These are phyloP conservation scores for Coniella vitis DNA, from an alignment of 2,329 filamentous ascomycete genomes.

Conservation along the genomic window DNA sequence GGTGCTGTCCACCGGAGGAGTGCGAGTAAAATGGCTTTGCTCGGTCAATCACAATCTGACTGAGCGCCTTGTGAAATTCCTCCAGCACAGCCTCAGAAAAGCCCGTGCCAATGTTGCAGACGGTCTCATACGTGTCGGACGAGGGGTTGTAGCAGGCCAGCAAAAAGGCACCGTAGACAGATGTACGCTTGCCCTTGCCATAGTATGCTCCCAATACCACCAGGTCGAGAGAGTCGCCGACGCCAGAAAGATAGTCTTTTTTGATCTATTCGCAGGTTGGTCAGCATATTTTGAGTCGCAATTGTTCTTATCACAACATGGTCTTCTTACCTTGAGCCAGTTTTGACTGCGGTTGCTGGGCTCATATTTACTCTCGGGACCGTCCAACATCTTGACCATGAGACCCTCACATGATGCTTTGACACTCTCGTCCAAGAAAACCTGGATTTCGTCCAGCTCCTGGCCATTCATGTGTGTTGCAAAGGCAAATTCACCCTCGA, in stretches of 20 bases:
- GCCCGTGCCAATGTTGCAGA: slow-evolving; percentile 97
- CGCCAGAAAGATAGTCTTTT: slow-evolving; percentile 91
- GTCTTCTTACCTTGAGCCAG: slow-evolving; percentile 79
- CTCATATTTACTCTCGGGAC: slow-evolving; percentile 86
- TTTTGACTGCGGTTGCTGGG: slow-evolving; percentile 94
- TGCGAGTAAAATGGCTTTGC: slow-evolving; percentile 94
- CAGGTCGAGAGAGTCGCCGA: slow-evolving; percentile 92
- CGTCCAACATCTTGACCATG: slow-evolving; percentile 99
- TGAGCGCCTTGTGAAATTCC: slow-evolving; percentile 71
- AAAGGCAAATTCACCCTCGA: slow-evolving; percentile 87
- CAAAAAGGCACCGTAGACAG: slow-evolving; percentile 91
- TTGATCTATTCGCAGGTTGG: slow-evolving; percentile 61
- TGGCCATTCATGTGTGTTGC: slow-evolving; percentile 81
- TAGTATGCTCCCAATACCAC: slow-evolving; percentile 93
- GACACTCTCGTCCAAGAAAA: slow-evolving; percentile 86
- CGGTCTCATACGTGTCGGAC: slow-evolving; percentile 80
- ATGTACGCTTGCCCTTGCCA: slow-evolving; percentile 91
- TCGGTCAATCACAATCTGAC: slow-evolving; percentile 72
- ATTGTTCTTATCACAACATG: no score
- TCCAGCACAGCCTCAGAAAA: slow-evolving; percentile 95
- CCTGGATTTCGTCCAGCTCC: slow-evolving; percentile 89
- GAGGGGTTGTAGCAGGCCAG: slow-evolving; percentile 85
- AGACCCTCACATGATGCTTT: slow-evolving; percentile 94
- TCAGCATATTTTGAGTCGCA: no score
- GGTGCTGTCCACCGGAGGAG: slow-evolving; percentile 76